These are phyloP conservation scores for Mucor circinelloides DNA, from an alignment of 371 early-diverging fungal species.

Conservation along the genomic window DNA sequence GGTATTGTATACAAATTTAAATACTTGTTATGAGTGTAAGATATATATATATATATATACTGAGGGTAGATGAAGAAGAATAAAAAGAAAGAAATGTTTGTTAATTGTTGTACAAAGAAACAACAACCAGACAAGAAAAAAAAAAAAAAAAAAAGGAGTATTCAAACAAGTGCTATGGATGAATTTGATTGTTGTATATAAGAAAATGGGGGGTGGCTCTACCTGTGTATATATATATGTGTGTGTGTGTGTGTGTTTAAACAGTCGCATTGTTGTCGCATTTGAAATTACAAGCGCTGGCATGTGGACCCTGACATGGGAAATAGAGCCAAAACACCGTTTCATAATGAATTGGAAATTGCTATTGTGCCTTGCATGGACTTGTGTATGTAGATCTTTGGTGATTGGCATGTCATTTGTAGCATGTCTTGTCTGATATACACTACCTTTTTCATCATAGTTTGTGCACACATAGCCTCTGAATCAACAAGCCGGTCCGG, in stretches of 20 bases:
- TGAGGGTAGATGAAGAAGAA: neutral
- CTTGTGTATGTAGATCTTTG: neutral
- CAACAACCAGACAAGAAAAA: neutral
- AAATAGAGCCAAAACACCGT: no score
- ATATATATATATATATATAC: neutral
- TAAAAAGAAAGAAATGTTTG: neutral
- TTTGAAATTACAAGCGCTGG: no score
- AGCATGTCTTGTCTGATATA: neutral
- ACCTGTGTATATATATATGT: neutral
- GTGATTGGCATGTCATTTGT: neutral
- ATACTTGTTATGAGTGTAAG: neutral
- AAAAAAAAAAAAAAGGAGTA: slow-evolving; percentile 1
- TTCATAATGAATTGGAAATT: neutral
- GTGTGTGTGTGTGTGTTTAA: neutral
- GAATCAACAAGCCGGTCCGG: neutral
- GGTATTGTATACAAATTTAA: neutral
- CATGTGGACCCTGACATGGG: no score
- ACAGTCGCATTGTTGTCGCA: neutral
- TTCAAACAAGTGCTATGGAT: neutral
- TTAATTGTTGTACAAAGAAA: slow-evolving; percentile 3
- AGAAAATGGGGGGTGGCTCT: neutral
- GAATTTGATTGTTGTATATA: neutral
- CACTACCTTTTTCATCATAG: no score
- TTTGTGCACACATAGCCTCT: no score
- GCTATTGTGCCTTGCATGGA: neutral